Evolutionary conservation across 2,329 filamentous ascomycete genomes (phyloP), one percentile per base, ranked within the genome.

Genomic region (Botrytis tulipae): DNA sequence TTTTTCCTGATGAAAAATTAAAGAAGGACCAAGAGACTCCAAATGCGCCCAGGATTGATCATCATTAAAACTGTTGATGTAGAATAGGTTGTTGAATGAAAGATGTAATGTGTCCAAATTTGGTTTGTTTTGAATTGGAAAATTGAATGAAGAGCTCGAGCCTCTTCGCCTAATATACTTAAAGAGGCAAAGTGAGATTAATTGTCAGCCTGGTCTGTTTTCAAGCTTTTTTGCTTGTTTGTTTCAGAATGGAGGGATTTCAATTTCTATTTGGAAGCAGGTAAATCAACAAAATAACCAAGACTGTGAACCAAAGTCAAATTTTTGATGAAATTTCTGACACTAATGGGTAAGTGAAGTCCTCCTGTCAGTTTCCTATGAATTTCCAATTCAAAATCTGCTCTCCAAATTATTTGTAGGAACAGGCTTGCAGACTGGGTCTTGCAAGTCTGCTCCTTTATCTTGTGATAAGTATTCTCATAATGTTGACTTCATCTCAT

Each of bases 1-100:
- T 37, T n/a, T 20, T 12, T 1, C 22, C 1, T 35, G 16, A 1
- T 16, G 14, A 18, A 1, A 16, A 20, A 25, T 1, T 16, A 5
- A 25, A 25, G 16, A 25, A 35, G 5, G 25, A 2, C 0, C 14
- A 25, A 48, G 9, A 22, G 12, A 12, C 8, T 51, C 29, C 16
- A 35, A 37, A 32, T 35, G 3, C 5, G 7, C 16, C 18, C 9
- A 46, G n/a, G 7, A 35, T 20, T 22, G 20, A 22, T 32, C 2
- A 25, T 32, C 12, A 1, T 3, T 3, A 12, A 51, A 12, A 18
- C 3, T 42, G 12, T 66, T 35, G 12, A 37, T 51, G 16, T 18
- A 44, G 42, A 7, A 7, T 44, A 18, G 42, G 42, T 18, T 44
- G 42, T n/a, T 51, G 32, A 51, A 18, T 37, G 20, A 67, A 22